Base-by-base conservation (phyloP, 805 yeast species). In the Wickerhamomyces ciferrii region DNA sequence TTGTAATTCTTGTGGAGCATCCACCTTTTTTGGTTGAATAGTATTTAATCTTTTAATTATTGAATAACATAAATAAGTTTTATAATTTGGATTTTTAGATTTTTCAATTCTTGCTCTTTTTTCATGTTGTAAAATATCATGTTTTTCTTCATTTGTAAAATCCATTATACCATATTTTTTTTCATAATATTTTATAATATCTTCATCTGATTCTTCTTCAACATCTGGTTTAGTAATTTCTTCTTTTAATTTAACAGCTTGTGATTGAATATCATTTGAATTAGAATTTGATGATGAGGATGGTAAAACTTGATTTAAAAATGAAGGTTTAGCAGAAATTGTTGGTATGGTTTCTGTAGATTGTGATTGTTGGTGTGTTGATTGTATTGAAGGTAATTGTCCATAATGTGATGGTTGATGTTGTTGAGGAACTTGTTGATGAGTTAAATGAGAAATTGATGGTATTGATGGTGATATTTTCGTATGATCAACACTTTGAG, bases 101-200 rank as follows among this genome's bases (percentile, higher is more conserved):
- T 57, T 54, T 48, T 60, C 64, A 27, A 59, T 49, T 24, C 59
- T 45, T 2, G 62, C 61, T 31, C 64, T 50, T 24, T 54, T 53
- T 35, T 60, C 64, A 42, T 60, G 64, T 38, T 59, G 61, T 18
- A 60, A 43, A 14, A 60, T 60, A 40, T 60, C 64, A 39, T 57
- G 61, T 38, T 57, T 59, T 47, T 60, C 64, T 39, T 60, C 64
- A 24, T 52, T 48, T 13, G 62, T 56, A 36, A 60, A 58, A 47
- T 60, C 62, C 25, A 48, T 44, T 19, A 59, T 56, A 11, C 49
- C 53, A 41, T 53, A 60, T 47, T 59, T 60, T 17, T 45, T 36
- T 42, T 59, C 60, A 41, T 60, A 60, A 39, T 60, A 60, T 39
- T 50, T 46, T 35, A 60, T 59, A 15, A 60, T 56, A 15, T 55